Base-by-base conservation (phyloP, 371 early-diverging fungal genomes). In the Thermomucor indicae-seudaticae region DNA sequence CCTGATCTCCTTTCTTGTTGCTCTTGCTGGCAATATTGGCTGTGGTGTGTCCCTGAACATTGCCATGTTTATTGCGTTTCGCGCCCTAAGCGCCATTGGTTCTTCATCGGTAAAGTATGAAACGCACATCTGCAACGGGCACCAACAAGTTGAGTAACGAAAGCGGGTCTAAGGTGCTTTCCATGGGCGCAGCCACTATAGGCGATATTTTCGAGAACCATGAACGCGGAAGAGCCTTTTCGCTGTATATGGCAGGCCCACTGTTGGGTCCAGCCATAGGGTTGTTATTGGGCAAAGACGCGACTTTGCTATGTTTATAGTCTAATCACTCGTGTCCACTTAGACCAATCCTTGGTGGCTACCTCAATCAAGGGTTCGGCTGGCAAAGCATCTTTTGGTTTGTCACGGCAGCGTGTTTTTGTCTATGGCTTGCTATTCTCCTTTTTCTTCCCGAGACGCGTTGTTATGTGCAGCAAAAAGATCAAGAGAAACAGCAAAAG, bases 271-370 rank as follows among this genome's bases (percentile, higher is more conserved):
- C 72, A 20, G 68, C 72, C 0, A 11, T 67, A n/a, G 72, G 65
- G 69, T 69, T 57, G 43, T 40, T 22, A 16, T n/a, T n/a, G n/a
- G n/a, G n/a, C n/a, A n/a, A n/a, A n/a, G n/a, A n/a, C n/a, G n/a
- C n/a, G n/a, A n/a, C n/a, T n/a, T n/a, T n/a, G n/a, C n/a, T 28
- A 2, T 14, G 10, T 24, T 35, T 44, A 27, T 37, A n/a, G n/a
- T n/a, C n/a, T n/a, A n/a, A n/a, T n/a, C n/a, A 12, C 23, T 10
- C 28, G 7, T 1, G n/a, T n/a, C n/a, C n/a, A n/a, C 2, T 3
- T 55, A 66, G 71, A 11, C 72, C 75, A 1, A 63, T 75, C 35
- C 56, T 75, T 40, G 75, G 75, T 12, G 75, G 75, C 6, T 68
- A 67, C 30, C 46, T 75, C 3, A 75, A 62, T 39, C 47, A 69